A percentile compares a stretch with the other conserved stretches of the same genome.
These are phyloP conservation scores for Rhizopogon salebrosus DNA, from an alignment of 768 basidiomycete species.

Conservation along the genomic window DNA sequence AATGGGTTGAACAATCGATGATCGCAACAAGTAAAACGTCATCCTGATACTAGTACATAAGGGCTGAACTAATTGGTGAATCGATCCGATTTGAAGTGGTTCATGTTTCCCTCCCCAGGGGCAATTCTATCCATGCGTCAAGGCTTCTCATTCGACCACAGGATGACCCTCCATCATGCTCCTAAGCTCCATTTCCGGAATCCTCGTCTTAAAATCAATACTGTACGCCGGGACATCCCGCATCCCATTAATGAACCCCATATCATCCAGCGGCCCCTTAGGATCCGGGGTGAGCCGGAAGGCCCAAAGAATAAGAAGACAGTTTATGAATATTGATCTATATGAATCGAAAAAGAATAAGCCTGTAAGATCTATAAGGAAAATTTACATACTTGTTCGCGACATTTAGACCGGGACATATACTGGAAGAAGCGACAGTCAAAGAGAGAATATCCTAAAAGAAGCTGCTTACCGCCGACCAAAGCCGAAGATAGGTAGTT, in stretches of 20 bases:
- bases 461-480: slow-evolving; percentile 26
- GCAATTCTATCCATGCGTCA: too few relatives aligned
- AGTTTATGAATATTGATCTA: slow-evolving; percentile 47
- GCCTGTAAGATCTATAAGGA: slow-evolving; percentile 2
- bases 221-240: slow-evolving; percentile 13
- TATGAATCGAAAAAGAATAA: background rate
- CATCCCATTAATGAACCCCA: slow-evolving; percentile 46
- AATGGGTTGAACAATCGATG: too few relatives aligned
- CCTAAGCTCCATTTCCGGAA: background rate
- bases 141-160: too few relatives aligned
- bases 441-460: background rate
- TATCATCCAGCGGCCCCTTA: slow-evolving; percentile 48
- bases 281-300: slow-evolving; percentile 50
- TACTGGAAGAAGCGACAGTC: slow-evolving; percentile 21
- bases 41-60: too few relatives aligned
- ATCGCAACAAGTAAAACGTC: too few relatives aligned
- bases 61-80: too few relatives aligned
- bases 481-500: slow-evolving; percentile 44
- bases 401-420: slow-evolving; percentile 57
- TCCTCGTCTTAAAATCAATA: background rate
- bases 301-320: slow-evolving; percentile 52
- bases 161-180: background rate
- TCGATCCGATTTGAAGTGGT: too few relatives aligned
- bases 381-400: too few relatives aligned
- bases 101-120: too few relatives aligned